Conservation (phyloP, 345 rosid genomes). For the Tarenaya hassleriana region DNA sequence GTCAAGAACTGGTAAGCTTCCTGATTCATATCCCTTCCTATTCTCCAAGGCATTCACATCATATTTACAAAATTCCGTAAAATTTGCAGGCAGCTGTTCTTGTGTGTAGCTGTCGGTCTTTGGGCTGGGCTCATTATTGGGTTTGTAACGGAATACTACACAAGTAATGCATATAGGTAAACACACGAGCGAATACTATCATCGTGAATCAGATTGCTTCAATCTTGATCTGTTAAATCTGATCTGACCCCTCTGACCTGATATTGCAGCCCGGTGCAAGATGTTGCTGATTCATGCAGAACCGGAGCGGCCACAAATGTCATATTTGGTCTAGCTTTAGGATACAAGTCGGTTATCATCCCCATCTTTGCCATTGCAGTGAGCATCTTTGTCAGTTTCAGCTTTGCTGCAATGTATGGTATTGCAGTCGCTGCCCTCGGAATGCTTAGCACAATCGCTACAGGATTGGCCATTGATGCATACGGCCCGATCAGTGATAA, state of each 20-base stretch:
- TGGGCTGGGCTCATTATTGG: slow-evolving; percentile 85
- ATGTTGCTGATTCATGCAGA: slow-evolving; percentile 77
- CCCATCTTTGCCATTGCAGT: slow-evolving; percentile 69
- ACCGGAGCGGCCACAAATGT: slow-evolving; percentile 84
- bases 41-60: neutral
- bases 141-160: slow-evolving; percentile 65
- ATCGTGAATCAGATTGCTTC: neutral
- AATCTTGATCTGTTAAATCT: neutral
- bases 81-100: slow-evolving; percentile 57
- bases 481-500: slow-evolving; percentile 86
- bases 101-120: slow-evolving; percentile 73
- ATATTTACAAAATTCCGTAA: neutral
- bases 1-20: slow-evolving; percentile 60
- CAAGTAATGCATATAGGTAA: slow-evolving; percentile 72
- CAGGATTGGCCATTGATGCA: slow-evolving; percentile 73
- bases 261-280: slow-evolving; percentile 66
- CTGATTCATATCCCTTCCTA: neutral
- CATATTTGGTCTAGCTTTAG: slow-evolving; percentile 73
- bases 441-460: slow-evolving; percentile 81
- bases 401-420: slow-evolving; percentile 77
- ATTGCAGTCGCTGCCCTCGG: slow-evolving; percentile 78
- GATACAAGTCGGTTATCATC: slow-evolving; percentile 68
- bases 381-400: slow-evolving; percentile 68
- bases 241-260: neutral
- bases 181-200: neutral